These are phyloP conservation scores for Ilyonectria sp. DNA, from an alignment of 2,329 filamentous ascomycete species.

Conservation along the genomic window DNA sequence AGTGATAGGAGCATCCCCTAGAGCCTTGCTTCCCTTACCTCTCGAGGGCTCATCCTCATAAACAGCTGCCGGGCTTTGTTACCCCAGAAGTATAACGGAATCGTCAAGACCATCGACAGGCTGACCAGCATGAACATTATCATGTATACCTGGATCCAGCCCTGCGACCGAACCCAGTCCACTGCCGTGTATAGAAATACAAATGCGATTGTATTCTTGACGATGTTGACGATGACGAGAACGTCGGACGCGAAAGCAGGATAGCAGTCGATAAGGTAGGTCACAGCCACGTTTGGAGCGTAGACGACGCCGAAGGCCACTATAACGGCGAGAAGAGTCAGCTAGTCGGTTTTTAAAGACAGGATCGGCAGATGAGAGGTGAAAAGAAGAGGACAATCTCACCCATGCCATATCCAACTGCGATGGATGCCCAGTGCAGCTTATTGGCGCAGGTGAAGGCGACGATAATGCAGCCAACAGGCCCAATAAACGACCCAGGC, in stretches of 20 bases:
- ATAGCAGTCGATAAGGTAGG: slow-evolving; percentile 6
- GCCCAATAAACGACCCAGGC: no score
- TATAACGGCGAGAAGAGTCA: background rate
- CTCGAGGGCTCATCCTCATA: no score
- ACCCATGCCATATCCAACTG: no score
- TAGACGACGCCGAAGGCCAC: slow-evolving; percentile 11
- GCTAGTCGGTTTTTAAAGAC: no score
- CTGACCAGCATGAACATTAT: slow-evolving; percentile 13
- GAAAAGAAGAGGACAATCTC: no score
- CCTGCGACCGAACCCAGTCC: background rate
- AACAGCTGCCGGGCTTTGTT: background rate
- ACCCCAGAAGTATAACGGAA: slow-evolving; percentile 12
- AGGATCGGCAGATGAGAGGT: no score
- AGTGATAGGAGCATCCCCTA: no score
- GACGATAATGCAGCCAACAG: no score
- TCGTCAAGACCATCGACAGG: slow-evolving; percentile 2
- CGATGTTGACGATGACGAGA: slow-evolving; percentile 1
- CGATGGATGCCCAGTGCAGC: no score
- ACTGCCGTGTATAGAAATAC: slow-evolving; percentile 7
- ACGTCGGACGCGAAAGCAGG: slow-evolving; percentile 4
- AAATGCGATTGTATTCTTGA: slow-evolving; percentile 4
- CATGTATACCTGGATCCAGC: slow-evolving; percentile 17
- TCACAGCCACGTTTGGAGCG: slow-evolving; percentile 7
- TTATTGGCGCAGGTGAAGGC: no score
- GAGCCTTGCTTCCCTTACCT: no score